phyloP scores from a whole-genome alignment of 2,329 filamentous ascomycete species.

The Mollisiaceae sp. region DNA sequence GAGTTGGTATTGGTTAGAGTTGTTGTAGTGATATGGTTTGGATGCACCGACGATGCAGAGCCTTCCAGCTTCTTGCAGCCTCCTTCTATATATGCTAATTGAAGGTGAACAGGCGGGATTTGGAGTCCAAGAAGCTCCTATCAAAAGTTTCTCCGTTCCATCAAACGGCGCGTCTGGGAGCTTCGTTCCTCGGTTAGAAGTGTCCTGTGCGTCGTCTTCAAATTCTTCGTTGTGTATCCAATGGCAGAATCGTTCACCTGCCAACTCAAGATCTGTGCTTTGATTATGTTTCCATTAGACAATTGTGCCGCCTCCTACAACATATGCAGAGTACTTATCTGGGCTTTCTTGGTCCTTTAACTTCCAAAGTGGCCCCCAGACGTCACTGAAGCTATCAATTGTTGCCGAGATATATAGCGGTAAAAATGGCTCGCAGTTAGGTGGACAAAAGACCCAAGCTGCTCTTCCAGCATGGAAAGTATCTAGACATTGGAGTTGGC shows the following conservation, averaged over 20 bases:
- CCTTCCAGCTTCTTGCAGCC: slow-evolving; percentile 11
- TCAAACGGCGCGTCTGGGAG: background rate
- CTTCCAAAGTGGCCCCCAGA: slow-evolving; percentile 26
- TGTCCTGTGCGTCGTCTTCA: slow-evolving; percentile 1
- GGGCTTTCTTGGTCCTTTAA: background rate
- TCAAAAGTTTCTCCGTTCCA: slow-evolving; percentile 13
- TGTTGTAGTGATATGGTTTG: slow-evolving; percentile 21
- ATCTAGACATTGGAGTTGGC: slow-evolving; percentile 15
- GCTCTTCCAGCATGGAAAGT: slow-evolving; percentile 16
- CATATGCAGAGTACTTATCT: slow-evolving; percentile 1
- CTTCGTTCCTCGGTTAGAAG: background rate
- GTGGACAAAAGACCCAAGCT: slow-evolving; percentile 15
- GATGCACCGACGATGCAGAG: slow-evolving; percentile 18
- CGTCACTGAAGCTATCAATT: slow-evolving; percentile 20
- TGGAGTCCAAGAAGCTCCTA: slow-evolving; percentile 2
- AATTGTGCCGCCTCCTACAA: slow-evolving; percentile 19
- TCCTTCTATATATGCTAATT: slow-evolving; percentile 3
- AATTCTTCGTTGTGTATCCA: slow-evolving; percentile 22
- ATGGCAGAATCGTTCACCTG: slow-evolving; percentile 18
- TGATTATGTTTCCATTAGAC: slow-evolving; percentile 9
- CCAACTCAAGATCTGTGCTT: background rate
- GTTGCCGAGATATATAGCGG: slow-evolving; percentile 20
- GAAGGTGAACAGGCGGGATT: background rate
- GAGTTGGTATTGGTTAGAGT: slow-evolving; percentile 22
- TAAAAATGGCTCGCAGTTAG: background rate